Conservation (phyloP, 2,329 filamentous ascomycete species). For the Escovopsis weberi region DNA sequence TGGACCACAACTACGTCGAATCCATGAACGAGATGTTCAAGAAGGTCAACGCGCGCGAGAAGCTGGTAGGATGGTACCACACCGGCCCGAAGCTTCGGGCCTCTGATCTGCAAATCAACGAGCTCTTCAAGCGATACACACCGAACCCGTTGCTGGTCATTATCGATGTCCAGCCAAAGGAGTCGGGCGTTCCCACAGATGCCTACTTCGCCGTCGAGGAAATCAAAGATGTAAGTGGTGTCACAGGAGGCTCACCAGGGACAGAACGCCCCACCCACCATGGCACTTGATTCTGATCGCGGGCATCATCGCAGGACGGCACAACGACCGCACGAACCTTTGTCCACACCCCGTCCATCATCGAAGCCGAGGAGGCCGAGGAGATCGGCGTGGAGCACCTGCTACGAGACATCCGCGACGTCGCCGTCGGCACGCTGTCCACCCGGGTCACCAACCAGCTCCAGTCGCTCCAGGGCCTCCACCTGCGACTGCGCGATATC, state of each 20-base stretch:
- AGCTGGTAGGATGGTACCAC: constrained; percentile 99
- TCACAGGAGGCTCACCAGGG: not conserved
- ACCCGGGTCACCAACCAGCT: constrained; percentile 96
- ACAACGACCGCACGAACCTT: constrained; percentile 96
- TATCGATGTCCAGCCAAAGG: constrained; percentile 95
- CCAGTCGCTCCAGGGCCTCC: constrained; percentile 90
- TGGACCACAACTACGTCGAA: constrained; percentile 99
- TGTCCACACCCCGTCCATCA: constrained; percentile 94
- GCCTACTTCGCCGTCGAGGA: constrained; percentile 98
- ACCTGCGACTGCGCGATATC: constrained; percentile 88
- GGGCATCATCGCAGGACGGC: constrained; percentile 52
- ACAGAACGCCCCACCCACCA: not conserved
- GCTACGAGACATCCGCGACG: constrained; percentile 92
- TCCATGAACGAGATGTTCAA: constrained; percentile 99
- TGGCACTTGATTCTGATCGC: constrained; percentile 3
- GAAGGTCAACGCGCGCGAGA: constrained; percentile 97
- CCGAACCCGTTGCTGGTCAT: constrained; percentile 93
- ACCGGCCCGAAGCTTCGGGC: constrained; percentile 92
- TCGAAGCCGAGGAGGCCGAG: constrained; percentile 97
- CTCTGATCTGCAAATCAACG: constrained; percentile 97
- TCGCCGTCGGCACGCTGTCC: constrained; percentile 90
- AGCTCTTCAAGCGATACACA: constrained; percentile 98
- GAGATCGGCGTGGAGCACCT: constrained; percentile 98
- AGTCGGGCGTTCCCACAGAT: constrained; percentile 93
- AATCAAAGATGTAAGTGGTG: constrained; percentile 73